These are phyloP conservation scores for Nakaseomyces uthaithaninus DNA, from an alignment of 1,139 yeast species.

Conservation along the genomic window DNA sequence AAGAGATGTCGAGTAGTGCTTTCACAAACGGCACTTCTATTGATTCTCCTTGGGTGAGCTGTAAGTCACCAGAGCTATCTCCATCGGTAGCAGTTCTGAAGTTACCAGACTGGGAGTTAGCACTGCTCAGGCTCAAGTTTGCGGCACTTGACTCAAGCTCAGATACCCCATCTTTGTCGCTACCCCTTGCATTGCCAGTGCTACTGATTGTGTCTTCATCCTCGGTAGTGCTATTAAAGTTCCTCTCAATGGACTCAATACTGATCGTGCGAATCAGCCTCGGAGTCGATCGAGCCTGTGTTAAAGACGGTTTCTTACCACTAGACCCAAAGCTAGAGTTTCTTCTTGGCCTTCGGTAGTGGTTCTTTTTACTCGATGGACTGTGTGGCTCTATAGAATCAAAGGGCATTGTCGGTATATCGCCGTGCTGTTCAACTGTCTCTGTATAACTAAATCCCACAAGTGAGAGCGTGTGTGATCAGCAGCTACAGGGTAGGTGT, in stretches of 20 bases:
- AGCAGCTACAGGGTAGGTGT: too few species aligned
- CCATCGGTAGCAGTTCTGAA: neutral
- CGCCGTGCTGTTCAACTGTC: neutral
- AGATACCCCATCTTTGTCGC: constrained; percentile 3
- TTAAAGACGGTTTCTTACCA: constrained; percentile 25
- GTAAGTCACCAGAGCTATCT: constrained; percentile 6
- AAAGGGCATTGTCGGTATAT: too few species aligned
- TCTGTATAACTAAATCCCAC: too few species aligned
- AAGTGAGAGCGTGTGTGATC: too few species aligned
- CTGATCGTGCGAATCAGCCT: constrained; percentile 28
- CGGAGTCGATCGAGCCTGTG: constrained; percentile 25
- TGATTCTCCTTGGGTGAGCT: constrained; percentile 13
- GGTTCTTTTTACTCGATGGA: constrained; percentile 7
- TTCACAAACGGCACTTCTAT: constrained; percentile 33
- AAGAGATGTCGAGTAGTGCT: constrained; percentile 50
- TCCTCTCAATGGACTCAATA: constrained; percentile 15
- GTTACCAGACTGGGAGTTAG: neutral
- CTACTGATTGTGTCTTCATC: constrained; percentile 4
- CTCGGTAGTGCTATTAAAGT: neutral
- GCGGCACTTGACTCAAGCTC: constrained; percentile 9
- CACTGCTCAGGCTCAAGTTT: constrained; percentile 4
- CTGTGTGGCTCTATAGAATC: constrained; percentile 5
- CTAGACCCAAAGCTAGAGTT: constrained; percentile 20
- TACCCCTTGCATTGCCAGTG: neutral
- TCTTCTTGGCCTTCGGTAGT: constrained; percentile 4